These are phyloP conservation scores for Lumnitzera racemosa DNA, from an alignment of 345 rosid species.

Conservation along the genomic window DNA sequence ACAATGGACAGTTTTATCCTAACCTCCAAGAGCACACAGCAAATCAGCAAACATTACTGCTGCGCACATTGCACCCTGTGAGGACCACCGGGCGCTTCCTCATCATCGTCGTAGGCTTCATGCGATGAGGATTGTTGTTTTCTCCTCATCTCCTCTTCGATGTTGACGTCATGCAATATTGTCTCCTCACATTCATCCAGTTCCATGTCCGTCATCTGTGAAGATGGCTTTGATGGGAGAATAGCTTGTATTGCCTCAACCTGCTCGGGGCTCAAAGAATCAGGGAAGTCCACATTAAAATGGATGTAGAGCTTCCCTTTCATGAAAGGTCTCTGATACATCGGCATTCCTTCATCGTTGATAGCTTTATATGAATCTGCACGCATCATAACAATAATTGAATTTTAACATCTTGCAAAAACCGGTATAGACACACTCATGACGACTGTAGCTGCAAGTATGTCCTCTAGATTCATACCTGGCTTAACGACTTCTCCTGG, in stretches of 20 bases:
- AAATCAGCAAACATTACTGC: constrained; percentile 28
- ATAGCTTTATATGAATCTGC: constrained; percentile 76
- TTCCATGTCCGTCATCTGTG: constrained; percentile 66
- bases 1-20: no score
- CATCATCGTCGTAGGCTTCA: constrained; percentile 55
- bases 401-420: background rate
- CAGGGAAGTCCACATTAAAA: constrained; percentile 85
- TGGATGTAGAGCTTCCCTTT: constrained; percentile 88
- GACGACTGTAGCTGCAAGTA: background rate
- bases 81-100: constrained; percentile 41
- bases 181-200: constrained; percentile 89
- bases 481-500: constrained; percentile 89
- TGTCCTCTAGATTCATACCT: constrained; percentile 25
- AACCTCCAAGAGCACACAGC: no score
- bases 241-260: constrained; percentile 58
- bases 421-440: background rate
- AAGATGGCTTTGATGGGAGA: constrained; percentile 40
- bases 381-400: background rate
- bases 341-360: constrained; percentile 85
- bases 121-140: constrained; percentile 45
- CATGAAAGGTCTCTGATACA: constrained; percentile 73
- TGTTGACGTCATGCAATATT: constrained; percentile 74
- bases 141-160: constrained; percentile 84
- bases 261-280: constrained; percentile 59
- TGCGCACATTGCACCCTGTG: constrained; percentile 74